Evolutionary conservation across 2,329 filamentous ascomycete genomes (phyloP).

Genomic region (Pseudocercospora eumusae): DNA sequence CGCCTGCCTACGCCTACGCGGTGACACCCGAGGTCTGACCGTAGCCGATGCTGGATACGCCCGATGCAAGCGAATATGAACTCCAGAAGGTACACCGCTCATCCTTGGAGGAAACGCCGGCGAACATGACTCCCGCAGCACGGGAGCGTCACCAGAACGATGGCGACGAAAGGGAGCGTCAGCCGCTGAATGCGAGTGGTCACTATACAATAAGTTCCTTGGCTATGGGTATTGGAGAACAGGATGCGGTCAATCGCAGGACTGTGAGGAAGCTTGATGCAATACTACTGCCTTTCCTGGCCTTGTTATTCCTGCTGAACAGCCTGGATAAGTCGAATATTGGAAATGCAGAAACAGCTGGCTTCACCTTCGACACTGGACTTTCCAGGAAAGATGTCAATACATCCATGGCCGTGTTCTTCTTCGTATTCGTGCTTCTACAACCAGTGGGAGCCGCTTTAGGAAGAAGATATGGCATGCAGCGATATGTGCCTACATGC

Average conservation of each 20-base stretch:
- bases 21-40: constrained; percentile 8
- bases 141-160: not conserved
- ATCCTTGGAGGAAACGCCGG: constrained; percentile 16
- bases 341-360: constrained; percentile 59
- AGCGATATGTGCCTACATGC: constrained; percentile 58
- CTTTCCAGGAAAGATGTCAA: constrained; percentile 57
- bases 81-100: constrained; percentile 20
- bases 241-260: constrained; percentile 33
- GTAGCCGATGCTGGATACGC: constrained; percentile 1
- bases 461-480: constrained; percentile 58
- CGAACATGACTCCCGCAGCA: not conserved
- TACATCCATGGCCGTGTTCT: constrained; percentile 59
- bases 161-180: not conserved
- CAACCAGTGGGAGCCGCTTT: constrained; percentile 61
- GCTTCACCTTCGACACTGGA: constrained; percentile 60
- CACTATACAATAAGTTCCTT: not conserved
- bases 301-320: constrained; percentile 56
- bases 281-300: constrained; percentile 54
- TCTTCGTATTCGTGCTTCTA: constrained; percentile 59
- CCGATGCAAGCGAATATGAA: constrained; percentile 17
- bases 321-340: constrained; percentile 57
- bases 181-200: not conserved
- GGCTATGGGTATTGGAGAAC: not conserved
- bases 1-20: not conserved
- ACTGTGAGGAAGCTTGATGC: constrained; percentile 54